Conservation (phyloP, 2,329 filamentous ascomycete species). For the Trichoderma sp. region DNA sequence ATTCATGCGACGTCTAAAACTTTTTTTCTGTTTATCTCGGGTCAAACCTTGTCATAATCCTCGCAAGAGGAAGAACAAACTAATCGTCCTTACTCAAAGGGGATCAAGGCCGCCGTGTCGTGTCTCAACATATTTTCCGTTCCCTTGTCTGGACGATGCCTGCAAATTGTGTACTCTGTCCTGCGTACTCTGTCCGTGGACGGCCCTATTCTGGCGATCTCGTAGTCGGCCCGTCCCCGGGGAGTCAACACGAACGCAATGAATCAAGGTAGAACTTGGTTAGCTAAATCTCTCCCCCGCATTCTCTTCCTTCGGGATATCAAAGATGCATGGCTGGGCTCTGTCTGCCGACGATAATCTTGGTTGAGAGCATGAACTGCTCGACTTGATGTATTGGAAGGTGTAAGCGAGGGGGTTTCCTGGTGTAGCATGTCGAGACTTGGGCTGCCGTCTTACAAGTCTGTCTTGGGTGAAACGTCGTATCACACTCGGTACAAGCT, state of each 20-base stretch:
- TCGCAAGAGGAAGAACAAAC: background rate
- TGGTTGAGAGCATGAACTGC: too few relatives aligned
- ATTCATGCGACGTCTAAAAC: constrained; percentile 9
- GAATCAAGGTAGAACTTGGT: background rate
- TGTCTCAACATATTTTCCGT: background rate
- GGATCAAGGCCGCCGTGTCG: background rate
- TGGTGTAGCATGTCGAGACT: background rate
- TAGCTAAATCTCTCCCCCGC: constrained; percentile 5
- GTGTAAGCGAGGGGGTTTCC: background rate
- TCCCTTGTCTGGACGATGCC: background rate
- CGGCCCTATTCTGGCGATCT: constrained; percentile 5
- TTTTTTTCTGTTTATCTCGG: background rate
- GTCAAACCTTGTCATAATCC: background rate
- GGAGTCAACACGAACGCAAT: background rate
- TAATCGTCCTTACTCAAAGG: background rate
- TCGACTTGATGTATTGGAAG: background rate
- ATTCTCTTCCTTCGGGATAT: background rate
- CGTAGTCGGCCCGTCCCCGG: constrained; percentile 14
- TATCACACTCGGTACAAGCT: background rate
- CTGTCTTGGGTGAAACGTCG: background rate
- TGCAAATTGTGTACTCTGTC: background rate
- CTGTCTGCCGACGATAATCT: background rate
- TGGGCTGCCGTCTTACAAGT: background rate
- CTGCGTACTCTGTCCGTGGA: background rate
- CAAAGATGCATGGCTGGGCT: background rate